These are phyloP conservation scores for Ganoderma sp. DNA, from an alignment of 1,284 basidiomycete species.

Conservation along the genomic window DNA sequence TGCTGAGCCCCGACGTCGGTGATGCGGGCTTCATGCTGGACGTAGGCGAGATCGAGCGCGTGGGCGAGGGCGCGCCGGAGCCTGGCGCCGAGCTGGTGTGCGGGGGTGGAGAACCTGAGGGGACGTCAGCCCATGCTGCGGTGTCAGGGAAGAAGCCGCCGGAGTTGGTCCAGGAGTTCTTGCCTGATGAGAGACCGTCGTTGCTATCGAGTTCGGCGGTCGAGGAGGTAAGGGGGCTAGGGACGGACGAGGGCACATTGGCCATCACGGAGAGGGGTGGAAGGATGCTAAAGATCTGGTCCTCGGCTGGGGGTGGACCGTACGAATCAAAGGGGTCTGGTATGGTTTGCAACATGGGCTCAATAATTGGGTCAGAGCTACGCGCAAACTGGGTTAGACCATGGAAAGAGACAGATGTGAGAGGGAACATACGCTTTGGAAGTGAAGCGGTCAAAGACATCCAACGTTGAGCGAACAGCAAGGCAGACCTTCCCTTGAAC, in stretches of 20 bases:
- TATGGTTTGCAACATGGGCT: conserved; percentile 87
- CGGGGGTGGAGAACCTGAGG: conserved; percentile 42
- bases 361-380: conserved; percentile 88
- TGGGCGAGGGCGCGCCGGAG: conserved; percentile 44
- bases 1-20: conserved; percentile 45
- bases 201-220: conserved; percentile 48
- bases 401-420: neutral
- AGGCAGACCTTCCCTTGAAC: conserved; percentile 85
- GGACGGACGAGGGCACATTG: conserved; percentile 51
- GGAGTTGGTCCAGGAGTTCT: conserved; percentile 39
- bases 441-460: conserved; percentile 82
- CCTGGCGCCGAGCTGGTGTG: conserved; percentile 26
- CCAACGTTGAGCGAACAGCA: conserved; percentile 80
- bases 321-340: conserved; percentile 95
- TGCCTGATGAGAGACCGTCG: conserved; percentile 36
- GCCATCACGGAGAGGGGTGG: conserved; percentile 81
- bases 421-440: conserved; percentile 77
- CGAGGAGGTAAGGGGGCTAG: conserved; percentile 46
- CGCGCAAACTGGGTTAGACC: neutral
- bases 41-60: conserved; percentile 45
- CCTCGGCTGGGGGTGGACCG: conserved; percentile 85
- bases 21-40: conserved; percentile 53
- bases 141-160: conserved; percentile 42
- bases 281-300: conserved; percentile 92
- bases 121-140: conserved; percentile 45